Conservation (phyloP, 495 filamentous ascomycete genomes). For the Aspergillus nanangensis region DNA sequence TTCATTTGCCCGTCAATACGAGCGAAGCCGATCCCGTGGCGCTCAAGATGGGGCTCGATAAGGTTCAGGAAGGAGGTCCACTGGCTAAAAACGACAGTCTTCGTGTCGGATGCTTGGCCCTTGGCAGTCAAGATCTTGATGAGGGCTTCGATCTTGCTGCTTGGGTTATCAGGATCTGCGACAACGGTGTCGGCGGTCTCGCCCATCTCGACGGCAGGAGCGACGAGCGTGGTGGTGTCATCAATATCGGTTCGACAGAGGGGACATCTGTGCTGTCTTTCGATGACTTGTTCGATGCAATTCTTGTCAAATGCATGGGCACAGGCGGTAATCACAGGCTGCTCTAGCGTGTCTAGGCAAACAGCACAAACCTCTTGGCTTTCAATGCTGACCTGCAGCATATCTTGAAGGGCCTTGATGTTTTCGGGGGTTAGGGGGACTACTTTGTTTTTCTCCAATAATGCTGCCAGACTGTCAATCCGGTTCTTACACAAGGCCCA, state of each 20-base stretch:
- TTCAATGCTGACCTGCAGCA: slow-evolving; percentile 75
- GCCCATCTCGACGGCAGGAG: slow-evolving; percentile 52
- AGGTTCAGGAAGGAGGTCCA: slow-evolving; percentile 89
- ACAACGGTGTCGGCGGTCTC: slow-evolving; percentile 43
- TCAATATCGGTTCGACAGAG: slow-evolving; percentile 76
- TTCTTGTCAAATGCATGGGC: slow-evolving; percentile 74
- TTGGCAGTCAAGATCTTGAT: slow-evolving; percentile 73
- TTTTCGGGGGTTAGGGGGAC: slow-evolving; percentile 75
- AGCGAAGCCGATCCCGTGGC: slow-evolving; percentile 57
- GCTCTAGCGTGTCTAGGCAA: slow-evolving; percentile 69
- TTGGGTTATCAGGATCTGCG: slow-evolving; percentile 60
- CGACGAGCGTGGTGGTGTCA: slow-evolving; percentile 56
- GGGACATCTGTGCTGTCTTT: slow-evolving; percentile 78
- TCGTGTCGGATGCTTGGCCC: slow-evolving; percentile 61
- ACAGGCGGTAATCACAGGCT: slow-evolving; percentile 83
- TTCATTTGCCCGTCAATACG: slow-evolving; percentile 85
- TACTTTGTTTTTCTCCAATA: slow-evolving; percentile 60
- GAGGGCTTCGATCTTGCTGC: slow-evolving; percentile 81
- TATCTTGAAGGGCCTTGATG: slow-evolving; percentile 63
- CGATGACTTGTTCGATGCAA: slow-evolving; percentile 77
- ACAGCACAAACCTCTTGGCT: slow-evolving; percentile 80
- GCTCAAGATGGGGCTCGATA: slow-evolving; percentile 64
- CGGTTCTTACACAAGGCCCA: slow-evolving; percentile 76
- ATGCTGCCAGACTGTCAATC: slow-evolving; percentile 61
- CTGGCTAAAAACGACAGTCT: slow-evolving; percentile 88